Evolutionary conservation across 768 basidiomycete species (phyloP).

Genomic region (Boletus insuetus): DNA sequence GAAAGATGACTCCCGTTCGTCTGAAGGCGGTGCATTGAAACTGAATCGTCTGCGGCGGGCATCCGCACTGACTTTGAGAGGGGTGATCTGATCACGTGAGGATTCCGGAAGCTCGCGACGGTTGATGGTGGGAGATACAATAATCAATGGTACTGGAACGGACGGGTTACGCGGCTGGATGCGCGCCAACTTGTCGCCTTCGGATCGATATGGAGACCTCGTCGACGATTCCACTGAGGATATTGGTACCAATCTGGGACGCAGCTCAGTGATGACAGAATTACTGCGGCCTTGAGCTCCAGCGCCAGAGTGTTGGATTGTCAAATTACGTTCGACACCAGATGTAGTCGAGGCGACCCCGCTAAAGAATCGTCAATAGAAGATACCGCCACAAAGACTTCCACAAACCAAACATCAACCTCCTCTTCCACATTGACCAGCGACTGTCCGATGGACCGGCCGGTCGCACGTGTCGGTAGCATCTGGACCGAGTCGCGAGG

Average conservation of each 20-base stretch:
- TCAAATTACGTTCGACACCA: not conserved
- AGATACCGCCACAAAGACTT: not conserved
- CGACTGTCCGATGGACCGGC: not conserved
- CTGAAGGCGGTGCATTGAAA: not conserved
- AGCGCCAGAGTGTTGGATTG: not conserved
- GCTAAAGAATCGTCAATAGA: slow-evolving; percentile 8
- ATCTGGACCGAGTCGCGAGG: not conserved
- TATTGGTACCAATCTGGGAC: not conserved
- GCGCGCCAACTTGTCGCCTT: not conserved
- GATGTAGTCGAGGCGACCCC: not conserved
- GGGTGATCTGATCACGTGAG: not conserved
- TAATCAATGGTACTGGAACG: not conserved
- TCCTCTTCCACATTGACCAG: not conserved
- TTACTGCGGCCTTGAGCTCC: not conserved
- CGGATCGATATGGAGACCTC: not conserved
- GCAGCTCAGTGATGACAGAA: not conserved
- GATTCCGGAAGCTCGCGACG: not conserved
- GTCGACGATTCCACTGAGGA: not conserved
- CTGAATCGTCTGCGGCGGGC: not conserved
- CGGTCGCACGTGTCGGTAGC: not conserved
- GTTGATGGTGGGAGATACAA: not conserved
- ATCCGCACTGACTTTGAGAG: not conserved
- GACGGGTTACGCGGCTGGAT: not conserved
- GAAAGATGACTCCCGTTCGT: not conserved
- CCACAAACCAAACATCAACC: slow-evolving; percentile 10